Evolutionary conservation across 805 yeast genomes (phyloP).

Genomic region (Teunomyces panamensis): DNA sequence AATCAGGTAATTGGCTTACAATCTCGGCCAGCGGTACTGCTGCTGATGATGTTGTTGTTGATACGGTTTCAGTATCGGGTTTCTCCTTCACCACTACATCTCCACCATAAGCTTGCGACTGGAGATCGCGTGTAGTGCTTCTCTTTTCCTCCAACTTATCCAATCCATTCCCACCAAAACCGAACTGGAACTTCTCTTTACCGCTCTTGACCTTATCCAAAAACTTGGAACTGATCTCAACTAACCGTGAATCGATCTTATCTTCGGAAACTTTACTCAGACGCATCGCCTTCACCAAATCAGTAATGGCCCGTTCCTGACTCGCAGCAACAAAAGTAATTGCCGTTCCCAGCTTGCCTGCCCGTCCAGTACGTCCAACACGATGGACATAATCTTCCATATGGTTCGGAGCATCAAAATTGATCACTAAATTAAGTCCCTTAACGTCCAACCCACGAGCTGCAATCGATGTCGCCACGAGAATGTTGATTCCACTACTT

Average conservation of each 20-base stretch:
- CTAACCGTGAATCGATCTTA: conserved; percentile 51
- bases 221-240: conserved; percentile 52
- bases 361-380: conserved; percentile 95
- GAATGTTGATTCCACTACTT: conserved; percentile 54
- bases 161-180: conserved; percentile 93
- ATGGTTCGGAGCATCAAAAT: conserved; percentile 72
- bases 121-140: conserved; percentile 47
- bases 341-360: conserved; percentile 66
- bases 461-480: conserved; percentile 91
- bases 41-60: neutral
- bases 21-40: neutral
- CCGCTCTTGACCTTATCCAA: conserved; percentile 63
- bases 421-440: conserved; percentile 72
- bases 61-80: conserved; percentile 4
- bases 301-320: conserved; percentile 65
- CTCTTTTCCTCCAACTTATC: conserved; percentile 69
- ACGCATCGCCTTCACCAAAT: conserved; percentile 65
- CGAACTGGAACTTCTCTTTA: conserved; percentile 60
- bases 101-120: conserved; percentile 49
- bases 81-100: conserved; percentile 10
- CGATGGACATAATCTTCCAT: conserved; percentile 95
- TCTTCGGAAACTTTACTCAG: conserved; percentile 44
- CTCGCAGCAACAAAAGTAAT: conserved; percentile 59
- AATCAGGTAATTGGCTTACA: conserved; percentile 33
- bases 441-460: conserved; percentile 96